Evolutionary conservation across 331 rosid species (phyloP), one percentile per base, ranked within the genome.

Genomic region (Saraca asoca): DNA sequence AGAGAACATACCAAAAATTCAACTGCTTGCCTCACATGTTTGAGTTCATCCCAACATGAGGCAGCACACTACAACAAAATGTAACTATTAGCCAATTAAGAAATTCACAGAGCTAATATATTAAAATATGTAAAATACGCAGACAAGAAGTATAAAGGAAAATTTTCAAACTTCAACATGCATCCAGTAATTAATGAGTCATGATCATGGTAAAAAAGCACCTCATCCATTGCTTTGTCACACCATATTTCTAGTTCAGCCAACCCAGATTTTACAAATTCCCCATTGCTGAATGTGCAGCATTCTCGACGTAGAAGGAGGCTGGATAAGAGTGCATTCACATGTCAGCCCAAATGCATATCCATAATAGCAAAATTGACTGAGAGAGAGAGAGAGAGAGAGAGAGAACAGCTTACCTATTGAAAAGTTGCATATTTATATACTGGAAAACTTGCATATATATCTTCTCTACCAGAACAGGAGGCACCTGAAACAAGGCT

Each of bases 161-260:
- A 31, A 64, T 58, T 64, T 6, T 58, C 58, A 61, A 77, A 58
- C 55, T 18, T 24, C 7, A 2, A 66, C 42, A 58, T 19, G 34
- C 38, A 35, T 58, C 52, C 31, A 1, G 31, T 24, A 24, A 24
- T 24, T 15, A n/a, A 55, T 38, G 41, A 31, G 38, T 64, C 9
- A 24, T 58, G 8, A 52, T 48, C 49, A 56, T 41, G 37, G 49
- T 19, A 45, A 72, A 58, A 75, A 16, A 60, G 54, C 80, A 90
- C 97, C 88, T 86, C 96, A 60, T 86, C 89, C 6, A 85, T 83
- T 77, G 89, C 95, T 77, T 80, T 82, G 75, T 9, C 7, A 73
- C 95, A 86, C 99, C 99, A 94, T 39, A 66, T 56, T 72, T 94
- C 97, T 67, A 94, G 74, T 73, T 90, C 95, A 59, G 77, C 91